phyloP scores from a whole-genome alignment of 495 filamentous ascomycete genomes.

The Tirmania nivea region DNA sequence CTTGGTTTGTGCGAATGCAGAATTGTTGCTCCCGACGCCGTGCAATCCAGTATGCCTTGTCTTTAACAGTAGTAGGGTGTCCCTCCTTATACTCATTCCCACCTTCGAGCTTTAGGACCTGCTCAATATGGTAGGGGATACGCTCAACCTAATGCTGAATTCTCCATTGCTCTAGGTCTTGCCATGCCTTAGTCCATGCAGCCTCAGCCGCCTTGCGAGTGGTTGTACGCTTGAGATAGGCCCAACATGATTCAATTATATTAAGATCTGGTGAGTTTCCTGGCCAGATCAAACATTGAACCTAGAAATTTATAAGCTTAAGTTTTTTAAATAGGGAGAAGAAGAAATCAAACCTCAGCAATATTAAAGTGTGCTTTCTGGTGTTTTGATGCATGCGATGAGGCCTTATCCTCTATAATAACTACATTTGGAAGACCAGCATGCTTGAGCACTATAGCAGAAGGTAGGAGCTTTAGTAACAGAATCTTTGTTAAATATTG shows the following conservation, averaged over 20 bases:
- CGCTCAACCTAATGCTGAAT: neutral
- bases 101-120: neutral
- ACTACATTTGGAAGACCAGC: too few relatives aligned
- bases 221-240: neutral
- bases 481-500: too few relatives aligned
- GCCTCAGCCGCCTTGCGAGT: neutral
- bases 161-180: neutral
- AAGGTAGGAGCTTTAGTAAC: too few relatives aligned
- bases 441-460: too few relatives aligned
- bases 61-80: too few relatives aligned
- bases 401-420: neutral
- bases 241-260: neutral
- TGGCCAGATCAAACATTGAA: neutral
- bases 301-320: neutral
- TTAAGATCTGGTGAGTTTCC: neutral
- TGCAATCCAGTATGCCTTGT: too few relatives aligned
- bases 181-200: neutral
- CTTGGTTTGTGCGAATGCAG: too few relatives aligned
- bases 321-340: neutral
- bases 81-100: neutral
- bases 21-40: too few relatives aligned
- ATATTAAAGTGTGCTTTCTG: too few relatives aligned
- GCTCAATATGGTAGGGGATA: neutral
- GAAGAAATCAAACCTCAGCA: too few relatives aligned
- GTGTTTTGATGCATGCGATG: neutral